Evolutionary conservation across 495 filamentous ascomycete genomes (phyloP).

Genomic region (Filosporella fistucella): DNA sequence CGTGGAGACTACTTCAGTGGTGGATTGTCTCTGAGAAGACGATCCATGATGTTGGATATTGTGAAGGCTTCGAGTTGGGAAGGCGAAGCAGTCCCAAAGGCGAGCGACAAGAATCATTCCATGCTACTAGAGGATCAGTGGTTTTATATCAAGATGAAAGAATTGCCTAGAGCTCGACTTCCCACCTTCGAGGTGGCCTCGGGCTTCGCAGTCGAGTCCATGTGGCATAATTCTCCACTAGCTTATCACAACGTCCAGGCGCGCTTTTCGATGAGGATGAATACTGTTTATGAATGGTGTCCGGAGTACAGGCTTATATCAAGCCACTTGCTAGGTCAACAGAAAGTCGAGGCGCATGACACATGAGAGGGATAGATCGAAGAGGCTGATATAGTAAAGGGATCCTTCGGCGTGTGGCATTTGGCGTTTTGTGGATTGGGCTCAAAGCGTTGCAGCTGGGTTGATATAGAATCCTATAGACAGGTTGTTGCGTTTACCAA

Average conservation of each 20-base stretch:
- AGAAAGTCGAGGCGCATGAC: no score
- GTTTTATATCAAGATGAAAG: constrained; percentile 11
- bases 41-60: constrained; percentile 9
- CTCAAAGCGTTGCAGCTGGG: no score
- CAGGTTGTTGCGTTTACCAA: no score
- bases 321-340: no score
- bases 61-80: not conserved
- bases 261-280: not conserved
- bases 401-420: no score
- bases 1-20: constrained; percentile 10
- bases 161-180: constrained; percentile 1
- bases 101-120: no score
- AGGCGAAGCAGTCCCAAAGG: no score
- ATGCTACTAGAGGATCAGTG: constrained; percentile 17
- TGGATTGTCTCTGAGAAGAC: constrained; percentile 14
- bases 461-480: no score
- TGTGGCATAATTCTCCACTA: constrained; percentile 4
- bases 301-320: constrained; percentile 12
- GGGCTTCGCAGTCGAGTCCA: constrained; percentile 8
- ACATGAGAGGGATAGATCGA: no score
- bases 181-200: constrained; percentile 5
- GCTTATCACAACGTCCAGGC: constrained; percentile 6
- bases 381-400: no score
- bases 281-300: constrained; percentile 9
- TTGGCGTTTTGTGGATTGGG: no score